These are phyloP conservation scores for Elaeagnus macrophylla DNA, from an alignment of 306 rosid species.

Conservation along the genomic window DNA sequence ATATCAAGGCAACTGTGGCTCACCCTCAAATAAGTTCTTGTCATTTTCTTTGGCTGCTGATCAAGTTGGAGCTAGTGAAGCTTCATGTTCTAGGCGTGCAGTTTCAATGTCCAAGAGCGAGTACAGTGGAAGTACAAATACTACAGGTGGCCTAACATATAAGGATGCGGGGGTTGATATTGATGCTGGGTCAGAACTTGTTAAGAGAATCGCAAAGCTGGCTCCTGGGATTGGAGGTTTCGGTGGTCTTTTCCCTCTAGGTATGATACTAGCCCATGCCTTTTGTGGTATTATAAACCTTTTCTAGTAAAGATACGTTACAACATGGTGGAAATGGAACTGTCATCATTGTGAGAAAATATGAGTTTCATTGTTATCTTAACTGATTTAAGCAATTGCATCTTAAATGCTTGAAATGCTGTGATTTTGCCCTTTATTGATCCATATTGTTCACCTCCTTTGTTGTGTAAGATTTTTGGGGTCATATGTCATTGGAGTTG, in stretches of 20 bases:
- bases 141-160: slow-evolving; percentile 49
- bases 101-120: slow-evolving; percentile 19
- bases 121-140: not conserved
- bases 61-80: no score
- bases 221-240: slow-evolving; percentile 94
- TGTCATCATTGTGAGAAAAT: no score
- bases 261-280: slow-evolving; percentile 21
- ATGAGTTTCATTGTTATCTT: no score
- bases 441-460: no score
- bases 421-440: no score
- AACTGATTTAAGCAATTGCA: no score
- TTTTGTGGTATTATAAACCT: not conserved
- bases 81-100: not conserved
- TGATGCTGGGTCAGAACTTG: slow-evolving; percentile 90
- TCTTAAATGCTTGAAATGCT: no score
- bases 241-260: slow-evolving; percentile 82
- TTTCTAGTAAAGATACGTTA: no score
- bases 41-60: slow-evolving; percentile 7
- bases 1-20: not conserved
- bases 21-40: slow-evolving; percentile 7
- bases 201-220: slow-evolving; percentile 73
- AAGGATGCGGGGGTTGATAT: slow-evolving; percentile 88
- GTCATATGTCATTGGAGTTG: no score
- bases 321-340: no score
- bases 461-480: no score